Percentiles rank a stretch among this genome's conserved stretches.
These are phyloP conservation scores for Kewa caespitosa DNA, from an alignment of 179 eudicot species.

Conservation along the genomic window DNA sequence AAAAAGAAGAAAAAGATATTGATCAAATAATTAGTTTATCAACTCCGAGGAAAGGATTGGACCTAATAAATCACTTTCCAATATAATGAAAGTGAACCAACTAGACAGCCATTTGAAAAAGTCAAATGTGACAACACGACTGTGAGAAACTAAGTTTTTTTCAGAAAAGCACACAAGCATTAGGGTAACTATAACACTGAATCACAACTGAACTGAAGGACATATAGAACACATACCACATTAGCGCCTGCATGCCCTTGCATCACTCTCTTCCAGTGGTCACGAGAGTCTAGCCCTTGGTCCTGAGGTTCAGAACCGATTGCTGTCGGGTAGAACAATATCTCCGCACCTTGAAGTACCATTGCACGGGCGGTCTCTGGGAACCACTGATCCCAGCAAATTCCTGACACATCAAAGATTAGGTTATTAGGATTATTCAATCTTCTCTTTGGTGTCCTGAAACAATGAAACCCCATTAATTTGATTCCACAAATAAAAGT, in stretches of 20 bases:
- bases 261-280: constrained; percentile 98
- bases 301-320: constrained; percentile 98
- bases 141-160: not conserved
- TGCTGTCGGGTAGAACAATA: constrained; percentile 94
- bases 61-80: not conserved
- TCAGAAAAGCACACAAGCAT: not conserved
- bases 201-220: not conserved
- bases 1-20: too few species aligned
- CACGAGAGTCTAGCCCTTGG: constrained; percentile 85
- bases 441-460: not conserved
- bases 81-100: not conserved
- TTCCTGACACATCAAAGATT: constrained; percentile 41
- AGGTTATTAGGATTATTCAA: not conserved
- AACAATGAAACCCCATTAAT: not conserved
- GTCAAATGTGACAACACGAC: too few species aligned
- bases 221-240: constrained; percentile 51
- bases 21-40: not conserved
- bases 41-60: too few species aligned
- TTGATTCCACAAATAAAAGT: not conserved
- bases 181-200: not conserved
- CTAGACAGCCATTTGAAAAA: too few species aligned
- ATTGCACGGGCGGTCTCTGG: constrained; percentile 95
- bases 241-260: constrained; percentile 99
- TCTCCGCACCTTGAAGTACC: constrained; percentile 98
- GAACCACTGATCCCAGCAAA: constrained; percentile 99